Percentiles rank a stretch among this genome's conserved stretches.
Conservation (phyloP, 768 basidiomycete species). For the Dioszegia crocea region DNA sequence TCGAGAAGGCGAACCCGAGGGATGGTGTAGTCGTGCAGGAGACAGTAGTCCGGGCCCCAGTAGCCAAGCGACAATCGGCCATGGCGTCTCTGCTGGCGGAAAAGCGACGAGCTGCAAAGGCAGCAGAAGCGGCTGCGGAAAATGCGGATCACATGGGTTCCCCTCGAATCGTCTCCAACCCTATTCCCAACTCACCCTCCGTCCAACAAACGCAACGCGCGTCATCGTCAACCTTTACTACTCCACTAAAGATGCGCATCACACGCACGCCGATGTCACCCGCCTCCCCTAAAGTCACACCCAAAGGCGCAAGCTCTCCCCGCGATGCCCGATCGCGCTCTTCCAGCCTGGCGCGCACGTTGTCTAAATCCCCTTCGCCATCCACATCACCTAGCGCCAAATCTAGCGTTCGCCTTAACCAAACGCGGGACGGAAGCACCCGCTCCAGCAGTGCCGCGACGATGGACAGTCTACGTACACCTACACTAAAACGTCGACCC, state of each 20-base stretch:
- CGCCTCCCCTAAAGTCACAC: slow-evolving; percentile 7
- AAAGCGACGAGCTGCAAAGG: slow-evolving; percentile 71
- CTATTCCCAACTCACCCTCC: slow-evolving; percentile 50
- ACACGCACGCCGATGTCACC: neutral
- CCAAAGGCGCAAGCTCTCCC: slow-evolving; percentile 1
- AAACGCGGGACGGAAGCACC: neutral
- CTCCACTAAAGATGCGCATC: slow-evolving; percentile 1
- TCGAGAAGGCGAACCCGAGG: slow-evolving; percentile 76
- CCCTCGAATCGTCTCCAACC: slow-evolving; percentile 40
- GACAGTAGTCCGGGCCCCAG: slow-evolving; percentile 53
- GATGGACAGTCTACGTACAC: slow-evolving; percentile 9
- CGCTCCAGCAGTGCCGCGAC: slow-evolving; percentile 12
- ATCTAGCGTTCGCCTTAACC: neutral
- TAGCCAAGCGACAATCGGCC: slow-evolving; percentile 61
- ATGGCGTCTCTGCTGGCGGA: slow-evolving; percentile 84
- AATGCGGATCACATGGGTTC: slow-evolving; percentile 48
- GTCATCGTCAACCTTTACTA: slow-evolving; percentile 49
- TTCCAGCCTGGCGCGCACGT: slow-evolving; percentile 11
- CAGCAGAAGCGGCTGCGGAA: slow-evolving; percentile 57
- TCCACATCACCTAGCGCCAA: slow-evolving; percentile 4
- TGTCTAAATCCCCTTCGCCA: slow-evolving; percentile 18
- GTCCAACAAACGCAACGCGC: slow-evolving; percentile 41
- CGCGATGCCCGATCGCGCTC: slow-evolving; percentile 13
- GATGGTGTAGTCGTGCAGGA: slow-evolving; percentile 50
- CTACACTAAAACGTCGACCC: slow-evolving; percentile 15